phyloP scores from a whole-genome alignment of 345 rosid species.

The Zanthoxylum bungeanum region DNA sequence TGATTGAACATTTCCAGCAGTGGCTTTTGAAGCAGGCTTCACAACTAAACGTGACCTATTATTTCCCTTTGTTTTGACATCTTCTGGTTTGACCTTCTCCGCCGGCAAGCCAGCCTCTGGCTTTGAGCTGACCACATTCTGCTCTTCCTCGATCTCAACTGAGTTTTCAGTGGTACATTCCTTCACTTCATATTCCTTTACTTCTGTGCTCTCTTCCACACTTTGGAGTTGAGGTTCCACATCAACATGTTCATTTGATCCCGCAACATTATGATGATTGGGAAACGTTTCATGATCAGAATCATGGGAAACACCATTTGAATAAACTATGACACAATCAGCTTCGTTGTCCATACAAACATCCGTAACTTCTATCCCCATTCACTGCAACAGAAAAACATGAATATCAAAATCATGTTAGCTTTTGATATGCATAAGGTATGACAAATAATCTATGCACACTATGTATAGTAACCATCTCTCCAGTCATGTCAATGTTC shows the following conservation, averaged over 20 bases:
- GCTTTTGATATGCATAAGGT: background rate
- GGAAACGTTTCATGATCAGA: constrained; percentile 40
- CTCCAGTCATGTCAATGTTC: background rate
- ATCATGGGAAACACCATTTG: constrained; percentile 43
- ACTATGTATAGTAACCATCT: background rate
- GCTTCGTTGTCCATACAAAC: constrained; percentile 84
- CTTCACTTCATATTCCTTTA: constrained; percentile 74
- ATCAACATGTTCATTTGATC: constrained; percentile 40
- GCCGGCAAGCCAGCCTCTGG: constrained; percentile 23
- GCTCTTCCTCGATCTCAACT: constrained; percentile 38
- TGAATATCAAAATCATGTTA: constrained; percentile 4
- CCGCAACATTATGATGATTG: constrained; percentile 34
- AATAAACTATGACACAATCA: constrained; percentile 50
- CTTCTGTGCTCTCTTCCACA: constrained; percentile 58
- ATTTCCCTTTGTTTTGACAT: constrained; percentile 22
- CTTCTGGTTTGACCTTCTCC: constrained; percentile 29
- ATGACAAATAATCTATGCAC: background rate
- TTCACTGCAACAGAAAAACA: constrained; percentile 31
- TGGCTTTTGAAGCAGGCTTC: constrained; percentile 45
- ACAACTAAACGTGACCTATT: constrained; percentile 26
- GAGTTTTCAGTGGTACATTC: constrained; percentile 67
- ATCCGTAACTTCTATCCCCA: constrained; percentile 58
- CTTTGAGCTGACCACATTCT: constrained; percentile 22
- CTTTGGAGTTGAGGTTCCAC: constrained; percentile 41
- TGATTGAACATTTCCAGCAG: constrained; percentile 39